Conservation (phyloP, 129 eudicot species). For the Artemisia annua region DNA sequence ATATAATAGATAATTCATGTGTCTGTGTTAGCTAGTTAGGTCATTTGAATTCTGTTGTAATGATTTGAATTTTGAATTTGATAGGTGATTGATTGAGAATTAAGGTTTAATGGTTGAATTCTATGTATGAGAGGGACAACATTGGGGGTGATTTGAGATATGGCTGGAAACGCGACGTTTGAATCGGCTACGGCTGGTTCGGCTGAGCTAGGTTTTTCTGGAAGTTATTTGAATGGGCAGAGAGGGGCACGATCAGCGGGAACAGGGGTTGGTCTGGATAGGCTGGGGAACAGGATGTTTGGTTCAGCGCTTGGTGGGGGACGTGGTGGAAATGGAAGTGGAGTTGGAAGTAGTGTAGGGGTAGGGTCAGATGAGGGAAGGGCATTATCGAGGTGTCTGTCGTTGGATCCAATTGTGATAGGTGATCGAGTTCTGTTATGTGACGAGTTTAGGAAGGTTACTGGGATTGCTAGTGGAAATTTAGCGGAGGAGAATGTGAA, state of each 20-base stretch:
- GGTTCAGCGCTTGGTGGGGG: constrained; percentile 54
- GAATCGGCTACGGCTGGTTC: constrained; percentile 60
- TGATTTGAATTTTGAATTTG: constrained; percentile 7
- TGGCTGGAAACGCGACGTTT: constrained; percentile 70
- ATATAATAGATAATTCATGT: too few species aligned
- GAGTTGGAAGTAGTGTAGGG: background rate
- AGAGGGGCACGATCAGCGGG: constrained; percentile 45
- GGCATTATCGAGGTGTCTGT: constrained; percentile 51
- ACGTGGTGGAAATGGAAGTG: constrained; percentile 37
- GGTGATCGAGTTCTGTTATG: constrained; percentile 41
- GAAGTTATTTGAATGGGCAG: constrained; percentile 59
- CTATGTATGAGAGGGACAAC: constrained; percentile 12
- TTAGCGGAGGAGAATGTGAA: constrained; percentile 54
- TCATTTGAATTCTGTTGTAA: background rate
- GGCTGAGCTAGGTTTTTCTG: constrained; percentile 52
- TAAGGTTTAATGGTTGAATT: constrained; percentile 16
- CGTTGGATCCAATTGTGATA: constrained; percentile 59
- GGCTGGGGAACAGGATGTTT: constrained; percentile 56
- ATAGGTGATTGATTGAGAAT: constrained; percentile 28
- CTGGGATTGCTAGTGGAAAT: constrained; percentile 46
- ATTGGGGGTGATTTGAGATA: constrained; percentile 24
- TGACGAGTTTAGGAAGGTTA: constrained; percentile 60
- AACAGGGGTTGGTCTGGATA: constrained; percentile 43
- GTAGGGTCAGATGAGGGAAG: constrained; percentile 35
- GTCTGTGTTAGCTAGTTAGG: too few species aligned